phyloP scores from a whole-genome alignment of 1,139 yeast species.

The Pichia sp. region DNA sequence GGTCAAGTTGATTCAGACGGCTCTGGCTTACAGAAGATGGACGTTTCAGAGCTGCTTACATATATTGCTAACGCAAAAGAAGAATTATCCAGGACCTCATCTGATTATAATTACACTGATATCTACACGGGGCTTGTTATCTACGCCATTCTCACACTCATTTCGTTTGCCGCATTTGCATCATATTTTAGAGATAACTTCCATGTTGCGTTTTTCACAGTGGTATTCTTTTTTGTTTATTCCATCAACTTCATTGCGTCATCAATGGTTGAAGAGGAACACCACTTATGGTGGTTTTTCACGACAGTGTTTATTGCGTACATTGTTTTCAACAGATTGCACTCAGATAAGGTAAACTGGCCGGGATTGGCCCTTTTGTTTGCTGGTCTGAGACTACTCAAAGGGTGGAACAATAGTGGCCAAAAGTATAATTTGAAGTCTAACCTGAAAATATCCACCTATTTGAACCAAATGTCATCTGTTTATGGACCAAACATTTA shows the following conservation, averaged over 20 bases:
- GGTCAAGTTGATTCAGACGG: slow-evolving; percentile 11
- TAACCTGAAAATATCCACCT: slow-evolving; percentile 21
- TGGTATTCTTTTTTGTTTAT: slow-evolving; percentile 35
- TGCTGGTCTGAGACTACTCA: slow-evolving; percentile 46
- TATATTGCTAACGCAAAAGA: slow-evolving; percentile 46
- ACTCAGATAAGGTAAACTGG: slow-evolving; percentile 1
- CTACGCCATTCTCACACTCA: slow-evolving; percentile 25
- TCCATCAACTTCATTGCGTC: slow-evolving; percentile 73
- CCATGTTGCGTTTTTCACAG: slow-evolving; percentile 22
- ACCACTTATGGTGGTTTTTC: slow-evolving; percentile 92
- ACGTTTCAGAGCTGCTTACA: slow-evolving; percentile 25
- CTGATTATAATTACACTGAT: slow-evolving; percentile 56
- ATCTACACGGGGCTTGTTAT: slow-evolving; percentile 42
- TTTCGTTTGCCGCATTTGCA: slow-evolving; percentile 18
- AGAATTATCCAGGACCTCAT: slow-evolving; percentile 54
- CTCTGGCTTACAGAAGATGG: slow-evolving; percentile 8
- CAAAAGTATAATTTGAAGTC: slow-evolving; percentile 57
- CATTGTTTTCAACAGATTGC: slow-evolving; percentile 9
- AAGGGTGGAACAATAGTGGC: slow-evolving; percentile 89
- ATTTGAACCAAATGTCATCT: slow-evolving; percentile 14
- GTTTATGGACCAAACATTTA: slow-evolving; percentile 18
- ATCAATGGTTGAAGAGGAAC: slow-evolving; percentile 93
- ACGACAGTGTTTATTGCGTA: slow-evolving; percentile 28
- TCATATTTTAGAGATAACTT: slow-evolving; percentile 7
- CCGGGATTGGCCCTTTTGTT: slow-evolving; percentile 21